Evolutionary conservation across 1,139 yeast genomes (phyloP).

Genomic region (Meyerozyma athensensis): DNA sequence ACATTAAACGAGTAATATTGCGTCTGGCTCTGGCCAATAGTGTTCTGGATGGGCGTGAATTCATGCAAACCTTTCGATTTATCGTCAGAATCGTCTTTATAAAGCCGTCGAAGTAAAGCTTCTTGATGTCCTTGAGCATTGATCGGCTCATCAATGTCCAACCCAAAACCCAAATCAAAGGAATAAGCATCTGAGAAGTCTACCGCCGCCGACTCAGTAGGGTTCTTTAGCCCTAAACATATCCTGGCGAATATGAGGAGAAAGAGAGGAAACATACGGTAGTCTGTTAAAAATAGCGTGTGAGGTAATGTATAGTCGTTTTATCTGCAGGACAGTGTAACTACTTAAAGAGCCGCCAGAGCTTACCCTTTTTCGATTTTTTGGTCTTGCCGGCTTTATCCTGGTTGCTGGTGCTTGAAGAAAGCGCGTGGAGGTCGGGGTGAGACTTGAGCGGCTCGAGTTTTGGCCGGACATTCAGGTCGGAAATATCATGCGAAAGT

Average conservation of each 20-base stretch:
- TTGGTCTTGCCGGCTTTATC: constrained; percentile 14
- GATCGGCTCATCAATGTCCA: constrained; percentile 11
- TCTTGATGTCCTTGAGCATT: constrained; percentile 3
- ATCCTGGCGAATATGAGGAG: background rate
- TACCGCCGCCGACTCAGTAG: background rate
- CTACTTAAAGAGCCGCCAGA: constrained; percentile 34
- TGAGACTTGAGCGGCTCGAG: constrained; percentile 38
- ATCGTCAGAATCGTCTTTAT: background rate
- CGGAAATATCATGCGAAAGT: constrained; percentile 6
- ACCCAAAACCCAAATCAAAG: constrained; percentile 10
- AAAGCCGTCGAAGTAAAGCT: background rate
- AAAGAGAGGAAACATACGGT: background rate
- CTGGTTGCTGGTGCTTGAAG: constrained; percentile 4
- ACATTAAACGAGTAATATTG: constrained; percentile 44
- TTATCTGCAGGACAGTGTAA: background rate
- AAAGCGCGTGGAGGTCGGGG: constrained; percentile 27
- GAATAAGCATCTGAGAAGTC: constrained; percentile 2
- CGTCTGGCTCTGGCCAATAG: constrained; percentile 34
- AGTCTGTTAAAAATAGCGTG: background rate
- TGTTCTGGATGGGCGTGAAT: constrained; percentile 39
- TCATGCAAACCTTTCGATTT: constrained; percentile 33
- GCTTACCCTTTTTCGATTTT: constrained; percentile 26
- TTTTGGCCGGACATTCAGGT: constrained; percentile 10
- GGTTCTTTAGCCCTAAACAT: background rate
- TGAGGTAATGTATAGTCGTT: background rate